phyloP scores from a whole-genome alignment of 1,284 basidiomycete species.

The Microbotryomycetes sp. region DNA sequence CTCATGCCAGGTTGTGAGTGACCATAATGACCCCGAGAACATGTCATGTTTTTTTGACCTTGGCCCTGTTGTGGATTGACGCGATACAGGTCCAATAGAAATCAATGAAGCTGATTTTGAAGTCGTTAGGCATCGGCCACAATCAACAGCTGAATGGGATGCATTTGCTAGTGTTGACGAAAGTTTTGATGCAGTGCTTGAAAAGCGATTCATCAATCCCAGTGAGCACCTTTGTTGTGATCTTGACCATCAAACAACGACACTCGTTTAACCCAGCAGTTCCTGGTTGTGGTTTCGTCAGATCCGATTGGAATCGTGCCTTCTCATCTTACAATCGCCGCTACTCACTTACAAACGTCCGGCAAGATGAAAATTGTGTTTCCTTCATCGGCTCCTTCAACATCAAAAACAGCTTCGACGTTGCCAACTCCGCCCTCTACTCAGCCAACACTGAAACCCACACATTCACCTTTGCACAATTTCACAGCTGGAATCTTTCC shows the following conservation, averaged over 20 bases:
- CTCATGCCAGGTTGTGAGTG: constrained; percentile 10
- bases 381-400: neutral
- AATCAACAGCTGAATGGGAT: neutral
- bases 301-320: constrained; percentile 13
- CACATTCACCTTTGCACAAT: neutral
- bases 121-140: constrained; percentile 1
- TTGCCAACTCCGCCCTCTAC: neutral
- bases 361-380: constrained; percentile 6
- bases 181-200: constrained; percentile 11
- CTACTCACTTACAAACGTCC: constrained; percentile 4
- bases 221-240: neutral
- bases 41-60: neutral
- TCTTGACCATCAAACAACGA: neutral
- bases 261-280: neutral
- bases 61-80: too few species aligned
- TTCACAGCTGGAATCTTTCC: neutral
- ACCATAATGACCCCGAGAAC: neutral
- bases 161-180: constrained; percentile 1
- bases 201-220: constrained; percentile 14
- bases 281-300: too few species aligned
- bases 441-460: neutral
- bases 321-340: constrained; percentile 7
- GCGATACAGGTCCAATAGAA: constrained; percentile 4
- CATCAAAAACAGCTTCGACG: neutral
- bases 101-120: constrained; percentile 5